Evolutionary conservation across 345 rosid genomes (phyloP).

Genomic region (Linum lewisii): DNA sequence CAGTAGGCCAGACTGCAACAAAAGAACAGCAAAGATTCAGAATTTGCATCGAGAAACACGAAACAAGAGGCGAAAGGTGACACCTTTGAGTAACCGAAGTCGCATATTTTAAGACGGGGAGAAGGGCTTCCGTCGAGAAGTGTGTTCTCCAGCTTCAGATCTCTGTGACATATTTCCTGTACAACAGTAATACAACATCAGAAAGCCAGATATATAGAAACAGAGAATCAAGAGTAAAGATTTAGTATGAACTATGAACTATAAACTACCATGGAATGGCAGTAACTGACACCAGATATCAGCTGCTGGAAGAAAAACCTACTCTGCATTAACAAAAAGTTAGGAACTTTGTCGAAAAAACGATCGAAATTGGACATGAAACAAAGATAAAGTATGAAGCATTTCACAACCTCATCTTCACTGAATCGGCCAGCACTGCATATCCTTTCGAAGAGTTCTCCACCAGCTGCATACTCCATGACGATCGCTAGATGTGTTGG

Average conservation of each 20-base stretch:
- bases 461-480: slow-evolving; percentile 92
- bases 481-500: slow-evolving; percentile 73
- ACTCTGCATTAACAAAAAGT: slow-evolving; percentile 28
- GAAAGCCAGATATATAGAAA: neutral
- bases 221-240: neutral
- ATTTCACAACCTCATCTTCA: slow-evolving; percentile 59
- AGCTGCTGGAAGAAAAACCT: slow-evolving; percentile 88
- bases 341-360: neutral
- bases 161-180: slow-evolving; percentile 58
- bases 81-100: slow-evolving; percentile 62
- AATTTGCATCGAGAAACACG: neutral
- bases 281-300: slow-evolving; percentile 86
- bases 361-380: neutral
- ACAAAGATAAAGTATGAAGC: slow-evolving; percentile 7
- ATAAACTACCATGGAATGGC: slow-evolving; percentile 82
- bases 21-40: slow-evolving; percentile 4
- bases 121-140: slow-evolving; percentile 53
- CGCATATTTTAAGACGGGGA: slow-evolving; percentile 53
- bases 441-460: slow-evolving; percentile 73
- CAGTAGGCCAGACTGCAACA: slow-evolving; percentile 48
- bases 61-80: neutral
- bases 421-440: slow-evolving; percentile 85
- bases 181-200: neutral
- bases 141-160: slow-evolving; percentile 51
- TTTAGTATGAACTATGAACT: neutral